Conservation (phyloP, 768 basidiomycete species). For the Rhodotorula sphaerocarpa region DNA sequence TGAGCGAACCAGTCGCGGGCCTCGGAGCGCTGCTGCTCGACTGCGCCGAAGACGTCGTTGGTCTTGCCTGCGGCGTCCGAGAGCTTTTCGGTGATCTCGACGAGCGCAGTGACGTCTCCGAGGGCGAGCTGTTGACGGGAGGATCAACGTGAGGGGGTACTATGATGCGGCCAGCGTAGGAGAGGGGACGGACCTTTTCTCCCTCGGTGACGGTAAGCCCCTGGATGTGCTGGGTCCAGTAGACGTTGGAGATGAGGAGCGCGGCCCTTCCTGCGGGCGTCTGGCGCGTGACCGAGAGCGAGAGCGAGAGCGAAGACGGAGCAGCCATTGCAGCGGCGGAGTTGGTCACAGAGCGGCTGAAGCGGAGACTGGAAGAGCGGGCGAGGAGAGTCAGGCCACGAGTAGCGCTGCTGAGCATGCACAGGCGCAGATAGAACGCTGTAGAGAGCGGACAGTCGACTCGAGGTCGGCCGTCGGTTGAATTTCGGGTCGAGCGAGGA, state of each 20-base stretch:
- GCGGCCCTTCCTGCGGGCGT: constrained; percentile 18
- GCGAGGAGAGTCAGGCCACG: neutral
- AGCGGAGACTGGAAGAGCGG: no score
- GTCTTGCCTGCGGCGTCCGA: constrained; percentile 35
- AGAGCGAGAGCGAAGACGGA: neutral
- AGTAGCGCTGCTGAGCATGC: neutral
- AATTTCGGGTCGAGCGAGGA: neutral
- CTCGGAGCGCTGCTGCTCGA: constrained; percentile 44
- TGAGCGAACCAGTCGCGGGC: constrained; percentile 65
- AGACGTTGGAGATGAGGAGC: constrained; percentile 22
- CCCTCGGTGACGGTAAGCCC: constrained; percentile 14
- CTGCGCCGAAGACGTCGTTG: constrained; percentile 31
- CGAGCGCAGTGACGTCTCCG: constrained; percentile 11
- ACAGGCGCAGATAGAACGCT: neutral
- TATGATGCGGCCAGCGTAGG: neutral
- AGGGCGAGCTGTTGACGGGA: constrained; percentile 5
- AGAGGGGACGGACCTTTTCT: constrained; percentile 18
- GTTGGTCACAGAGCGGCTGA: neutral
- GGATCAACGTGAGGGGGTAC: neutral
- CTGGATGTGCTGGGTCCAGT: constrained; percentile 26
- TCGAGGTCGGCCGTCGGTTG: no score
- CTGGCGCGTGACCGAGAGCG: constrained; percentile 8
- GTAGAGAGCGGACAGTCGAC: neutral
- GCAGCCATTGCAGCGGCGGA: neutral
- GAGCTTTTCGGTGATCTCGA: constrained; percentile 26